A percentile compares a stretch with the other conserved stretches of the same genome.
These are phyloP conservation scores for Rhinocladiella similis DNA, from an alignment of 2,329 filamentous ascomycete species.

Conservation along the genomic window DNA sequence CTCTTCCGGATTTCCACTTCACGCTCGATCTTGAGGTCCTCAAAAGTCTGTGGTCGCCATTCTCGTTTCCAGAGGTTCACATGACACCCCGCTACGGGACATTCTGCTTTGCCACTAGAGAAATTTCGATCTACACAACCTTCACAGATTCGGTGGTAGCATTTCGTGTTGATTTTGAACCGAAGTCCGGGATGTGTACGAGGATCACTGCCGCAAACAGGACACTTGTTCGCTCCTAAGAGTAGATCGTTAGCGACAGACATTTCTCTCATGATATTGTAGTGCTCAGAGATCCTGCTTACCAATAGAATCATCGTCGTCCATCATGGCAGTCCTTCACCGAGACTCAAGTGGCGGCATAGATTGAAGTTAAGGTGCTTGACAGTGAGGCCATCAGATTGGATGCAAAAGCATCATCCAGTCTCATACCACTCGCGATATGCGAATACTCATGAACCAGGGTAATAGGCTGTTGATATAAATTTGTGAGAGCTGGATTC, in stretches of 20 bases:
- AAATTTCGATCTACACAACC: constrained; percentile 95
- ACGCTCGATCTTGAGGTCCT: constrained; percentile 81
- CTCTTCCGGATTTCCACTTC: constrained; percentile 88
- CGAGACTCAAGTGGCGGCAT: not conserved
- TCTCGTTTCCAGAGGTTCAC: constrained; percentile 66
- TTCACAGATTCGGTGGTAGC: constrained; percentile 98
- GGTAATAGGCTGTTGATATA: too few species aligned
- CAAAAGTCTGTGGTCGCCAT: constrained; percentile 87
- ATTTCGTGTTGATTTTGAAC: constrained; percentile 96
- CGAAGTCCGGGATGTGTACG: constrained; percentile 93
- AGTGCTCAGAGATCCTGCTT: not conserved
- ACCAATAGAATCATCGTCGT: constrained; percentile 21
- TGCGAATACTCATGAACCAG: too few species aligned
- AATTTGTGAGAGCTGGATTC: too few species aligned
- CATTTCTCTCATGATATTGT: not conserved
- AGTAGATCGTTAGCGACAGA: not conserved
- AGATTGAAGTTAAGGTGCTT: too few species aligned
- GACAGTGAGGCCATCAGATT: not conserved
- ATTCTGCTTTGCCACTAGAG: constrained; percentile 84
- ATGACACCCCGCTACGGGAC: constrained; percentile 84
- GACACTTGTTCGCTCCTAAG: constrained; percentile 55
- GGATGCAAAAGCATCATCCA: not conserved
- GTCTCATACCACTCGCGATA: too few species aligned
- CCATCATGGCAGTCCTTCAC: constrained; percentile 13
- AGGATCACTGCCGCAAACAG: constrained; percentile 93